phyloP scores from a whole-genome alignment of 371 early-diverging fungal species.

The Chytridium lagenaria region DNA sequence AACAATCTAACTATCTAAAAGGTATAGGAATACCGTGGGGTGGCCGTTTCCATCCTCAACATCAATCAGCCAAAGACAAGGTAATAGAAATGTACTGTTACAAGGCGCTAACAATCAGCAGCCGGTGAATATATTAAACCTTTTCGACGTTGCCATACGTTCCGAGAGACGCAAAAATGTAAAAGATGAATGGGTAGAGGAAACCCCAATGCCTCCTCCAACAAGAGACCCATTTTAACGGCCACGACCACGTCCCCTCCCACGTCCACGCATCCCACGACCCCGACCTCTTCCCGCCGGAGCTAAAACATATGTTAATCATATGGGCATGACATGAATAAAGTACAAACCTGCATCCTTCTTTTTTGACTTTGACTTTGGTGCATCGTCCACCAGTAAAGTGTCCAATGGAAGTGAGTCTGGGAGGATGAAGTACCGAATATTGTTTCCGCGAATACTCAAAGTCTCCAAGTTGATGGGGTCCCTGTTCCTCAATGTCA shows the following conservation, averaged over 20 bases:
- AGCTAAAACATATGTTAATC: not conserved
- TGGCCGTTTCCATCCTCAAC: conserved; percentile 45
- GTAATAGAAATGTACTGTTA: conserved; percentile 8
- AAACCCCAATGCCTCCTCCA: not conserved
- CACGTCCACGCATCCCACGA: conserved; percentile 49
- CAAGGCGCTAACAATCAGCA: not conserved
- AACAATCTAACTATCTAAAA: not conserved
- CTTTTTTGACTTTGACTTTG: conserved; percentile 89
- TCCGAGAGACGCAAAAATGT: not conserved
- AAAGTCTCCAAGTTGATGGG: conserved; percentile 88
- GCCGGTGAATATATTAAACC: conserved; percentile 51
- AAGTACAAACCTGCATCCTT: conserved; percentile 53
- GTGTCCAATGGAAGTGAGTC: conserved; percentile 95
- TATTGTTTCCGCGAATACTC: conserved; percentile 93
- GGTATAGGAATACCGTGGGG: conserved; percentile 48
- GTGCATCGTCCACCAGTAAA: conserved; percentile 93
- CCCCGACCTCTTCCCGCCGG: conserved; percentile 21
- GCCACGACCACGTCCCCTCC: conserved; percentile 67
- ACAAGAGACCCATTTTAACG: conserved; percentile 30
- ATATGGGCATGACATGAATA: not conserved
- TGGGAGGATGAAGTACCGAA: conserved; percentile 94
- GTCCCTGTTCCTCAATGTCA: conserved; percentile 95
- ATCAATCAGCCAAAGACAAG: conserved; percentile 9
- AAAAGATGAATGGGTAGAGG: not conserved
- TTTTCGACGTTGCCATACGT: conserved; percentile 53